Conservation (phyloP, 75 land plant species). For the Sequoiadendron giganteum region DNA sequence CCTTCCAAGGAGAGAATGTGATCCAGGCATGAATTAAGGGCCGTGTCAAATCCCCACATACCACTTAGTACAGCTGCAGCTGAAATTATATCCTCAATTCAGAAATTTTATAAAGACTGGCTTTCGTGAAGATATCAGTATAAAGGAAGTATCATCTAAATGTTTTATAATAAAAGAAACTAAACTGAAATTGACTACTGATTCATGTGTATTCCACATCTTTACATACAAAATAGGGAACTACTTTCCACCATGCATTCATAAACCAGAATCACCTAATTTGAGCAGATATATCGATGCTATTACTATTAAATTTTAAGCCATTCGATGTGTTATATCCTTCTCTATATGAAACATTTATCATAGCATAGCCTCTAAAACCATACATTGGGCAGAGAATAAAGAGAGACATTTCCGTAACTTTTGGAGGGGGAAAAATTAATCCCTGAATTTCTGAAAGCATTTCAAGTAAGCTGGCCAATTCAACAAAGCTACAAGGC, state of each 20-base stretch:
- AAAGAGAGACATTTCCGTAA: background rate
- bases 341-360: background rate
- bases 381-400: background rate
- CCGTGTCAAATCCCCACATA: slow-evolving; percentile 28
- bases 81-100: slow-evolving; percentile 14
- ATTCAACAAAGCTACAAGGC: background rate
- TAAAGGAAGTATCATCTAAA: background rate
- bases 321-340: background rate
- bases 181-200: background rate
- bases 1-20: slow-evolving; percentile 41
- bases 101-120: background rate
- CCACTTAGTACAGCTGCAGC: slow-evolving; percentile 33
- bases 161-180: background rate
- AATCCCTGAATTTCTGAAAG: background rate
- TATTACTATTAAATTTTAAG: background rate
- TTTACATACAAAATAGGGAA: background rate
- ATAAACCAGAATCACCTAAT: background rate
- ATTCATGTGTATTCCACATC: background rate
- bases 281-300: background rate
- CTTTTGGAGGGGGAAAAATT: background rate
- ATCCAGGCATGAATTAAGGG: slow-evolving; percentile 37
- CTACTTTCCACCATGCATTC: background rate
- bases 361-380: background rate
- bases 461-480: background rate
- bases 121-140: background rate